Base-by-base conservation (phyloP, 169 alveolate species). In the Eimeria tenella region DNA sequence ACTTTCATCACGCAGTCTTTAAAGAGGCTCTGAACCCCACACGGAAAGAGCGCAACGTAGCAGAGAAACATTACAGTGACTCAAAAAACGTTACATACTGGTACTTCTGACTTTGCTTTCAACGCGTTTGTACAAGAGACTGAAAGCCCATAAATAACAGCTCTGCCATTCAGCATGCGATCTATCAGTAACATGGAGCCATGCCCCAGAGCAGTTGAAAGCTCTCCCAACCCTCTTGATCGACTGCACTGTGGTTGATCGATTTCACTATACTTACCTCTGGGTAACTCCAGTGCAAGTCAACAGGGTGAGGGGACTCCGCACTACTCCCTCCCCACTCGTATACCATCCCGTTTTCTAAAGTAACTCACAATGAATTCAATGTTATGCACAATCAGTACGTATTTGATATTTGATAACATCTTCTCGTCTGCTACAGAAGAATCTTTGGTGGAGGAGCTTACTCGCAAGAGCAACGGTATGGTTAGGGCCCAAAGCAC, bases 261-360 rank as follows among this genome's bases (percentile, higher is more conserved):
- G 68, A 58, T 3, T 13, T 58, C n/a, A 50, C 2, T 60, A 21
- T 4, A 11, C n/a, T 52, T 50, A 83, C 90, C 75, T 17, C 90
- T 31, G 75, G 90, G 75, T 83, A 83, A 10, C 13, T 23, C 77
- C 90, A 83, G 49, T 83, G 90, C 56, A 83, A 2, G 19, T 83
- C 90, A 60, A 83, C 90, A 15, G 62, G 8, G 49, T 83, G 90
- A 0, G 90, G 75, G 62, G 77, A 10, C 77, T 56, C 79, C 63
- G 90, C 90, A 6, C 52, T 62, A 21, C 7, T 25, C 7, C 91
- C 91, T 31, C 91, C 91, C 91, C 91, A 84, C 53, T 84, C 91
- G 65, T 42, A 84, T 77, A 84, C 91, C 70, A 71, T 71, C 5
- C 91, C 91, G 21, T 60, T 84, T 49, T 58, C 91, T 84, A 19